Percentiles rank a stretch among this genome's conserved stretches.
These are phyloP conservation scores for Neurospora pannonica DNA, from an alignment of 495 filamentous ascomycete species.

Conservation along the genomic window DNA sequence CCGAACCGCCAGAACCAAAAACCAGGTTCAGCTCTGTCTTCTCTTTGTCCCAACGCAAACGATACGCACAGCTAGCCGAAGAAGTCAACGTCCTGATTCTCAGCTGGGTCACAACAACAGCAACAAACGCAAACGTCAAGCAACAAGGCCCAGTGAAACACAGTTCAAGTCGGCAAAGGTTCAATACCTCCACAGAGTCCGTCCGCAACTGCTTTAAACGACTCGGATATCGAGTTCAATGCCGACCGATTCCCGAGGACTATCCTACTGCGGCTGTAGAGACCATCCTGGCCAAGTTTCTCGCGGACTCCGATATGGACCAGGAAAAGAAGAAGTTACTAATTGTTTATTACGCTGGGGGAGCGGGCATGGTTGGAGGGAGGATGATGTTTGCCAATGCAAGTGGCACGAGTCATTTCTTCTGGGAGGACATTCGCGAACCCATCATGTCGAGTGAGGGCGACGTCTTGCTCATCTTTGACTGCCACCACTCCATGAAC, in stretches of 20 bases:
- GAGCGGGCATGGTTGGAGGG: conserved; percentile 11
- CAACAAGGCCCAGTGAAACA: conserved; percentile 6
- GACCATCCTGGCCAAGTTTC: conserved; percentile 15
- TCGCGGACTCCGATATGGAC: background rate
- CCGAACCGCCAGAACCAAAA: background rate
- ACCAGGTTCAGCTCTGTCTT: background rate
- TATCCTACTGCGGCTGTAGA: conserved; percentile 19
- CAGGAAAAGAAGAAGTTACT: conserved; percentile 2
- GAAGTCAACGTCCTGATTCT: conserved; percentile 18
- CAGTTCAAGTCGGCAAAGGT: background rate
- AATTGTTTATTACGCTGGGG: conserved; percentile 18
- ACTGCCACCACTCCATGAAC: conserved; percentile 7
- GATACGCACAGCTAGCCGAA: conserved; percentile 1
- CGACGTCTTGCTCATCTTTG: conserved; percentile 18
- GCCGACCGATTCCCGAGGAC: conserved; percentile 14
- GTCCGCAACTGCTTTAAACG: conserved; percentile 14
- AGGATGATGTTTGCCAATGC: conserved; percentile 15
- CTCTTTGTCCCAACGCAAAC: background rate
- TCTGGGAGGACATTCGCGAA: conserved; percentile 23
- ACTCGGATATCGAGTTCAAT: conserved; percentile 19
- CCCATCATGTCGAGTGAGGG: conserved; percentile 13
- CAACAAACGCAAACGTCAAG: conserved; percentile 2
- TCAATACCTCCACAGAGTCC: conserved; percentile 8
- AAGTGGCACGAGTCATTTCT: conserved; percentile 6
- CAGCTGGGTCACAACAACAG: conserved; percentile 10